A percentile compares a stretch with the other conserved stretches of the same genome.
These are phyloP conservation scores for Cercospora beticola DNA, from an alignment of 2,329 filamentous ascomycete species.

Conservation along the genomic window DNA sequence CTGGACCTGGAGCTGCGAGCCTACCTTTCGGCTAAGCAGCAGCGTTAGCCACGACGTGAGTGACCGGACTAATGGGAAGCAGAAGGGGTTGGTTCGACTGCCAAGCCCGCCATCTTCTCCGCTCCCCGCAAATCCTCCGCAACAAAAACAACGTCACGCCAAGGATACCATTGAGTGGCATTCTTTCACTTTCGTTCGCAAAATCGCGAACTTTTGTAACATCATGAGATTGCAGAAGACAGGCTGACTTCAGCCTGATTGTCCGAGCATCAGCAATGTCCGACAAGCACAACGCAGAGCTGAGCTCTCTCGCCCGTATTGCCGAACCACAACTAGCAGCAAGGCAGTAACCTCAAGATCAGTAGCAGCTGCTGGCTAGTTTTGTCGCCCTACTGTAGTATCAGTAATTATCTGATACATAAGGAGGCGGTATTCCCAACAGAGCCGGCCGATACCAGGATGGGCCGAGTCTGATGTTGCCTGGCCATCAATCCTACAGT, in stretches of 20 bases:
- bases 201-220: not conserved
- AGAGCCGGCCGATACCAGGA: not conserved
- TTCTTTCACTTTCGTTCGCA: not conserved
- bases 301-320: not conserved
- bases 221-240: not conserved
- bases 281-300: not conserved
- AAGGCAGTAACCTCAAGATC: not conserved
- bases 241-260: not conserved
- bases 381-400: not conserved
- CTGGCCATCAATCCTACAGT: not conserved
- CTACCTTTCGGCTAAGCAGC: slow-evolving; percentile 3
- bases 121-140: not conserved
- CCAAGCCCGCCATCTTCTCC: not conserved
- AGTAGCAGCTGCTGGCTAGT: not conserved
- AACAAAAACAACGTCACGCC: not conserved
- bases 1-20: not conserved
- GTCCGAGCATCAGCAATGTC: not conserved
- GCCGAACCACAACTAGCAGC: not conserved
- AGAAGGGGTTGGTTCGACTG: not conserved
- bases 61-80: not conserved
- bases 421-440: not conserved
- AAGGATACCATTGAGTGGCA: not conserved
- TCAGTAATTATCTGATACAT: not conserved
- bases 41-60: not conserved
- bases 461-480: not conserved